These are phyloP conservation scores for Kokia cookei DNA, from an alignment of 441 rosid species.

Conservation along the genomic window DNA sequence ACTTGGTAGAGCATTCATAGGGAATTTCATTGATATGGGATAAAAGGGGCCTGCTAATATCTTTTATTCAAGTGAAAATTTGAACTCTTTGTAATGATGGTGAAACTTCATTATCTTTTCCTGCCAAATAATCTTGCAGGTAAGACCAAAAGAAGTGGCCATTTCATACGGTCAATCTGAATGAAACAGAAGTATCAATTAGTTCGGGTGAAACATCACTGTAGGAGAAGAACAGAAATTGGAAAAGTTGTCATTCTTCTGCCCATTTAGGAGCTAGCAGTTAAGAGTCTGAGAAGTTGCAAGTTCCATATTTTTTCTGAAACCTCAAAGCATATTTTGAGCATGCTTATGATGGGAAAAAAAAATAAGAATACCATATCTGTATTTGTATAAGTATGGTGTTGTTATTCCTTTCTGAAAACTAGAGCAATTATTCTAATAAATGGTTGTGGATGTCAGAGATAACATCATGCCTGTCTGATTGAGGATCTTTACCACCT, in stretches of 20 bases:
- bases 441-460: not conserved
- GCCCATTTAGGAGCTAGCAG: not conserved
- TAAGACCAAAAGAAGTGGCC: not conserved
- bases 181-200: not conserved
- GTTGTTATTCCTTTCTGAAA: not conserved
- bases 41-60: not conserved
- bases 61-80: not conserved
- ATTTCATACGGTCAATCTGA: not conserved
- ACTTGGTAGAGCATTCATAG: not conserved
- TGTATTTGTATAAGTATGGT: not conserved
- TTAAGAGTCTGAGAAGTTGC: not conserved
- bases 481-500: not conserved
- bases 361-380: not conserved
- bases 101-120: not conserved
- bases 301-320: not conserved
- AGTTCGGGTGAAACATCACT: not conserved
- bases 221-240: not conserved
- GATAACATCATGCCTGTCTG: not conserved
- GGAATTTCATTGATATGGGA: not conserved
- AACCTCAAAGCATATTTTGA: not conserved
- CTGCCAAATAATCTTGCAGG: slow-evolving; percentile 9
- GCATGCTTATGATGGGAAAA: not conserved
- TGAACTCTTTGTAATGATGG: not conserved
- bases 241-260: not conserved
- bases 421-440: not conserved